Evolutionary conservation across 208 protist genomes (phyloP).

Genomic region (Trypanosoma melophagium): DNA sequence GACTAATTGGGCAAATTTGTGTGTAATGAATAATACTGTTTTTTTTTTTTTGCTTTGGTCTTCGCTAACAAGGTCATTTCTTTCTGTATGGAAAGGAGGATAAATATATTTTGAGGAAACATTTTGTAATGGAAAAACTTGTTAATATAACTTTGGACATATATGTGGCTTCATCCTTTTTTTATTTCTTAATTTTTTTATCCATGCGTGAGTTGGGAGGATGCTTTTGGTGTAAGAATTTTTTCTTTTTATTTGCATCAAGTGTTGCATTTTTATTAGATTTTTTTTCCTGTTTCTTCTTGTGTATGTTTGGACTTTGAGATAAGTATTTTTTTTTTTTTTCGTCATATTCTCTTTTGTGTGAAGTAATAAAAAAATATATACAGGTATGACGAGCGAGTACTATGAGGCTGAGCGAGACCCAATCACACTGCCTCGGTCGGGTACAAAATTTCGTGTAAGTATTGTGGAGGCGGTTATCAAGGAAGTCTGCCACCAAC

Average conservation of each 20-base stretch:
- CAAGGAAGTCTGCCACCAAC: conserved; percentile 66
- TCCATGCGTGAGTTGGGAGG: background rate
- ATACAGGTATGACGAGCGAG: conserved; percentile 30
- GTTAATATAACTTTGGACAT: too few relatives aligned
- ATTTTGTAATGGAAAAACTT: background rate
- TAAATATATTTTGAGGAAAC: background rate
- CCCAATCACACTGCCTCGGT: conserved; percentile 64
- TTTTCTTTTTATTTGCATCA: conserved; percentile 3
- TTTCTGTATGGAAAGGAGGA: background rate
- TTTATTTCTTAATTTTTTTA: background rate
- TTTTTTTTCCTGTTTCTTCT: conserved; percentile 22
- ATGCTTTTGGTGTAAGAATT: too few relatives aligned
- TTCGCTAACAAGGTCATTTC: conserved; percentile 14
- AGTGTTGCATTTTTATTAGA: conserved; percentile 6
- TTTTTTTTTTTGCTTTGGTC: conserved; percentile 11
- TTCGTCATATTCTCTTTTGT: conserved; percentile 15
- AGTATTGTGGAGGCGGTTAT: conserved; percentile 76
- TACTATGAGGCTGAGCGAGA: conserved; percentile 48
- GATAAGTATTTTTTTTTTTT: conserved; percentile 10
- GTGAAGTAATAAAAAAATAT: background rate
- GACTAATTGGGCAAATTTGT: background rate
- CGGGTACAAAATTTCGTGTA: conserved; percentile 76
- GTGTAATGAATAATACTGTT: background rate
- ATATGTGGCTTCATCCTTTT: background rate
- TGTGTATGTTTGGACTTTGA: too few relatives aligned